Evolutionary conservation across 768 basidiomycete genomes (phyloP).

Genomic region (Pleurotus tuoliensis): DNA sequence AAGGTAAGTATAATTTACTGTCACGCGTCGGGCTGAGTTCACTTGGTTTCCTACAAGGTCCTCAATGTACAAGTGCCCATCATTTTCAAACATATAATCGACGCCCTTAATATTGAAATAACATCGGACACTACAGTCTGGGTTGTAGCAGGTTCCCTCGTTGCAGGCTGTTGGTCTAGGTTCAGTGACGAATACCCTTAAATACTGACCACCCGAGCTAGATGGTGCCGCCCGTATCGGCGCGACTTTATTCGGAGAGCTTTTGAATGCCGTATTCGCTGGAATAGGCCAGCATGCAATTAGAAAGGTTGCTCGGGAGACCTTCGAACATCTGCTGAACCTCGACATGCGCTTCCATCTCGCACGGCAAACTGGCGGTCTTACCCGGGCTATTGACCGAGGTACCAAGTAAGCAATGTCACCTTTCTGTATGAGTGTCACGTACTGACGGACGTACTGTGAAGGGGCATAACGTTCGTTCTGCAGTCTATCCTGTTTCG

Average conservation of each 20-base stretch:
- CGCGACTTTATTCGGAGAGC: conserved; percentile 85
- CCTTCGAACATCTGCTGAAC: conserved; percentile 89
- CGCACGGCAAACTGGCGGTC: conserved; percentile 89
- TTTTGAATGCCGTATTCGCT: conserved; percentile 94
- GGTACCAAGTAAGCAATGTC: conserved; percentile 79
- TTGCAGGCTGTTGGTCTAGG: conserved; percentile 81
- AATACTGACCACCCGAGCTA: conserved; percentile 26
- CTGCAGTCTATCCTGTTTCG: conserved; percentile 92
- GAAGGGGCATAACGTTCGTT: conserved; percentile 93
- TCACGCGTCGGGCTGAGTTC: not conserved
- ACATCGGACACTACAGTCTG: conserved; percentile 76
- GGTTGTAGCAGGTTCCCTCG: conserved; percentile 85
- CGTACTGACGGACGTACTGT: not conserved
- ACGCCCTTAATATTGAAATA: conserved; percentile 82
- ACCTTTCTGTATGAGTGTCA: not conserved
- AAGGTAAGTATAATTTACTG: conserved; percentile 55
- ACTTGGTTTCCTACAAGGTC: conserved; percentile 42
- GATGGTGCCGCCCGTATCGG: conserved; percentile 90
- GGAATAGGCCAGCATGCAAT: conserved; percentile 93
- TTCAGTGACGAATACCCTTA: not conserved
- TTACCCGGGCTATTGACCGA: conserved; percentile 94
- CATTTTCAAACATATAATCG: conserved; percentile 90
- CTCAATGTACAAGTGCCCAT: conserved; percentile 98
- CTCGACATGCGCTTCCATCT: conserved; percentile 93
- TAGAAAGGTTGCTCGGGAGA: conserved; percentile 91